Conservation (phyloP, 495 filamentous ascomycete genomes). For the Neurospora terricola region DNA sequence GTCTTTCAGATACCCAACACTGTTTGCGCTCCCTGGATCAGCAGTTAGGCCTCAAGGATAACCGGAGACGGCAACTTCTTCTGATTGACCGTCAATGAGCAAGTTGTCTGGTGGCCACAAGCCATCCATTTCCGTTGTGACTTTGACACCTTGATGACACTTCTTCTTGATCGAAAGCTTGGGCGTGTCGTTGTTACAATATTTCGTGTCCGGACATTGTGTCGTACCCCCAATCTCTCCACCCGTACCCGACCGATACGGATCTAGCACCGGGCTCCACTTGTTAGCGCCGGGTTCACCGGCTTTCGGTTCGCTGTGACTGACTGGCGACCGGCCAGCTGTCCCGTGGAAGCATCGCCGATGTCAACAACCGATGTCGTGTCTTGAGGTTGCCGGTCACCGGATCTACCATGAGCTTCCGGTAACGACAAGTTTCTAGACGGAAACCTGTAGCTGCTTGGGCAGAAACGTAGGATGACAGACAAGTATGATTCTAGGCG, state of each 20-base stretch:
- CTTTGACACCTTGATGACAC: neutral
- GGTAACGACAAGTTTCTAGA: neutral
- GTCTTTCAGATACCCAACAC: neutral
- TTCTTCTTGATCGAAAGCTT: neutral
- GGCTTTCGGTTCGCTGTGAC: neutral
- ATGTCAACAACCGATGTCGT: neutral
- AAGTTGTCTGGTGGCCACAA: neutral
- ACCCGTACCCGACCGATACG: neutral
- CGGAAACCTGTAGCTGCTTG: neutral
- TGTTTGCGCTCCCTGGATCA: neutral
- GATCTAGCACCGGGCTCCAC: neutral
- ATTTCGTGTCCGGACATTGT: neutral
- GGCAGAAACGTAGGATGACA: neutral
- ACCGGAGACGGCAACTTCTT: neutral
- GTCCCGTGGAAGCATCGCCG: neutral
- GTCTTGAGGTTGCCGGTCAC: neutral
- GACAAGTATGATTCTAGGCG: neutral
- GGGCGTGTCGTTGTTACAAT: neutral
- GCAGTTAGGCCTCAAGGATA: neutral
- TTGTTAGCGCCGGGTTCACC: neutral
- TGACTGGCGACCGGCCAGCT: neutral
- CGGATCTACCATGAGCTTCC: neutral
- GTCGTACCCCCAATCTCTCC: neutral
- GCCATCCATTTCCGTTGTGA: neutral
- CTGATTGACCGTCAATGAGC: neutral